Conservation (phyloP, 1,284 basidiomycete species). For the Ceratobasidium sp. region DNA sequence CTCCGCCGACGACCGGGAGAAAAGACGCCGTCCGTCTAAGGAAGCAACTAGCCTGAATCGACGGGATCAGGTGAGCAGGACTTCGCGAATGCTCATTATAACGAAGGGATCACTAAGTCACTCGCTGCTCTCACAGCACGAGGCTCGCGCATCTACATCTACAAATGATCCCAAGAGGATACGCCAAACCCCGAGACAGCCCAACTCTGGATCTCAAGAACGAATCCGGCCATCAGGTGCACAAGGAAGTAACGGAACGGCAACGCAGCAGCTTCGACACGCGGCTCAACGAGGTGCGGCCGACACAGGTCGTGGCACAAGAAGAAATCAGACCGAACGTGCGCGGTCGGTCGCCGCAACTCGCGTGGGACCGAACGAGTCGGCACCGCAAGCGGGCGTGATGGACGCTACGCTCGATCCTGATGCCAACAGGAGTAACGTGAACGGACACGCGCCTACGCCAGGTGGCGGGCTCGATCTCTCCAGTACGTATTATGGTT, state of each 20-base stretch:
- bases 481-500: constrained; percentile 11
- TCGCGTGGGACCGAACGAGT: not conserved
- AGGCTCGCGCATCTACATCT: not conserved
- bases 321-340: not conserved
- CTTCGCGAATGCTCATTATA: not conserved
- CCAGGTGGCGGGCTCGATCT: constrained; percentile 3
- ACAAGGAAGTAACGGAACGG: not conserved
- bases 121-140: not conserved
- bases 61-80: constrained; percentile 8
- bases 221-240: not conserved
- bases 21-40: constrained; percentile 10
- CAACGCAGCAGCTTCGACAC: not conserved
- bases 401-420: not conserved
- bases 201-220: not conserved
- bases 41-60: not conserved
- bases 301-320: not conserved
- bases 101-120: not conserved
- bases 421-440: not conserved
- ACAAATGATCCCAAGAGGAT: not conserved
- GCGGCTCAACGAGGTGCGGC: not conserved
- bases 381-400: not conserved
- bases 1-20: not conserved
- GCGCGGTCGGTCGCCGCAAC: not conserved
- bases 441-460: not conserved
- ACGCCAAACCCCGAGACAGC: not conserved